Conservation (phyloP, 306 rosid genomes). For the Quercus berberidifolia region DNA sequence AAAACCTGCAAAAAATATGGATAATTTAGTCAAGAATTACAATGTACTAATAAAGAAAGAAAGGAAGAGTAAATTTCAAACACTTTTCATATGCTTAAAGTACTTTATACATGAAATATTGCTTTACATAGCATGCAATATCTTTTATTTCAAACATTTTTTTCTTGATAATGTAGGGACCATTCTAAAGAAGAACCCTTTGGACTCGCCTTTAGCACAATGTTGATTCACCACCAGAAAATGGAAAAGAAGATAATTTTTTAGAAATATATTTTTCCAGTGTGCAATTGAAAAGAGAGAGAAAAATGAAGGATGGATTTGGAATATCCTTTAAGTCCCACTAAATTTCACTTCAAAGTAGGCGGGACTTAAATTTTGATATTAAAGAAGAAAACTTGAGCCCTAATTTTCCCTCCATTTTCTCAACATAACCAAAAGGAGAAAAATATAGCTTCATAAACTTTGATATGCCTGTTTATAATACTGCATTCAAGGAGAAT, state of each 20-base stretch:
- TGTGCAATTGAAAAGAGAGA: not conserved
- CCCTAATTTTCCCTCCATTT: not conserved
- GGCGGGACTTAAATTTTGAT: not conserved
- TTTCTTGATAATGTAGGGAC: not conserved
- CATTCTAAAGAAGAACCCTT: too few species aligned
- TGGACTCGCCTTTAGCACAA: not conserved
- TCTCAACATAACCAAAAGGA: not conserved
- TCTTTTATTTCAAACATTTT: not conserved
- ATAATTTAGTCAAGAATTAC: not conserved
- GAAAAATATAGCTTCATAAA: not conserved
- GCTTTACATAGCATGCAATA: not conserved
- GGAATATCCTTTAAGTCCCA: too few species aligned
- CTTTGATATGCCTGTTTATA: not conserved
- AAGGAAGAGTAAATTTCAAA: not conserved
- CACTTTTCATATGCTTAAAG: not conserved
- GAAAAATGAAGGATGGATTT: not conserved
- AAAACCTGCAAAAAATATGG: conserved; percentile 62
- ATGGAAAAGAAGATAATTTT: not conserved
- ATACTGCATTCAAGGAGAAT: not conserved
- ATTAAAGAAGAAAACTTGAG: not conserved
- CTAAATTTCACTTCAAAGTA: not conserved
- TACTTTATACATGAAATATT: not conserved
- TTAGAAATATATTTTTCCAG: not conserved
- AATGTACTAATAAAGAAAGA: not conserved
- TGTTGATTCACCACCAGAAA: not conserved